phyloP scores from a whole-genome alignment of 2,329 filamentous ascomycete species.

The Apiospora kogelbergensis region DNA sequence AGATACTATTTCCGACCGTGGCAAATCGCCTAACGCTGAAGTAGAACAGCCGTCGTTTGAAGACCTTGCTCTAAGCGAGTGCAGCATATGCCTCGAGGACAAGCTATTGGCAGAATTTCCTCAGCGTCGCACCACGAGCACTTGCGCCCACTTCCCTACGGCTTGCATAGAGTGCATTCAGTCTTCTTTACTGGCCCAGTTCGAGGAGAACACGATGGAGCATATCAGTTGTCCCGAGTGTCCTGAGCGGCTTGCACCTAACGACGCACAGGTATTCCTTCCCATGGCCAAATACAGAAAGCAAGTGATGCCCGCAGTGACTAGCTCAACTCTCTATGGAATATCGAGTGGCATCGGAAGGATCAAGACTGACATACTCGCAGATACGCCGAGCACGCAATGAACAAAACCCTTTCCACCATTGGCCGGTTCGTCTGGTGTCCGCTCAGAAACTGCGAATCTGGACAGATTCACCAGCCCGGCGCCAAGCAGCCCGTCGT shows the following conservation, averaged over 20 bases:
- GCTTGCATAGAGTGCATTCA: not conserved
- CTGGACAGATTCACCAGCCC: constrained; percentile 51
- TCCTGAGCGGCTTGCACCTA: not conserved
- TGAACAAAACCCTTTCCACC: constrained; percentile 35
- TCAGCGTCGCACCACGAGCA: not conserved
- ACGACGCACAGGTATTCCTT: not conserved
- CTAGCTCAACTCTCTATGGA: not conserved
- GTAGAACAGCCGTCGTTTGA: not conserved
- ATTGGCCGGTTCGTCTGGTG: constrained; percentile 54
- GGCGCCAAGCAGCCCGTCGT: constrained; percentile 40
- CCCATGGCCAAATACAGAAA: not conserved
- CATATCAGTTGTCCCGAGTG: not conserved
- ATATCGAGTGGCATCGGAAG: not conserved
- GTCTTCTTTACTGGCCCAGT: not conserved
- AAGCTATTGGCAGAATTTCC: not conserved
- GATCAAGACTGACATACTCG: not conserved
- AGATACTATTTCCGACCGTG: too few relatives aligned
- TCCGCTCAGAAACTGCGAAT: constrained; percentile 45
- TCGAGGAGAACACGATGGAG: not conserved
- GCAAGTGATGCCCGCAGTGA: not conserved
- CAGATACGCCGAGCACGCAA: not conserved
- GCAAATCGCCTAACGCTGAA: not conserved
- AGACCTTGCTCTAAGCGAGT: not conserved
- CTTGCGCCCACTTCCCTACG: not conserved
- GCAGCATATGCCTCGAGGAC: not conserved